Percentiles rank a stretch among this genome's conserved stretches.
Evolutionary conservation across 1,139 yeast genomes (phyloP).

Genomic region (Taphrina betulina): DNA sequence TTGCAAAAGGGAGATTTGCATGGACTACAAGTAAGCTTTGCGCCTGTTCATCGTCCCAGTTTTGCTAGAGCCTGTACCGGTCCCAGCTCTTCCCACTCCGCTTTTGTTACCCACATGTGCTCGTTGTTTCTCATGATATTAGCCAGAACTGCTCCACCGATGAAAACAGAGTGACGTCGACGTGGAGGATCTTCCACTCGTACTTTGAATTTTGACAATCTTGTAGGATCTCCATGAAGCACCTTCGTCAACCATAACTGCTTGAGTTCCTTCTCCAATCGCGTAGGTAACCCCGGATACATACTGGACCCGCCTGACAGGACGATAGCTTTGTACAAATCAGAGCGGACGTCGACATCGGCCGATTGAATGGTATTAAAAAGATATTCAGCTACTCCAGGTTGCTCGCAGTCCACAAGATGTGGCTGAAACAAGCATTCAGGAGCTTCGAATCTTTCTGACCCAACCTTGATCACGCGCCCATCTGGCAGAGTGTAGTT

Average conservation of each 20-base stretch:
- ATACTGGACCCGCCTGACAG: slow-evolving; percentile 96
- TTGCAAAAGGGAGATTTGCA: no score
- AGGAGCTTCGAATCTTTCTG: slow-evolving; percentile 96
- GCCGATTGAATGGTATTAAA: slow-evolving; percentile 93
- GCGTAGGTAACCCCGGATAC: slow-evolving; percentile 97
- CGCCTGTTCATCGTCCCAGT: slow-evolving; percentile 62
- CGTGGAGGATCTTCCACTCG: slow-evolving; percentile 98
- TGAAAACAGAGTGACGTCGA: slow-evolving; percentile 97
- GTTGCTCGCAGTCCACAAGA: slow-evolving; percentile 95
- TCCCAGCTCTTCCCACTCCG: slow-evolving; percentile 98
- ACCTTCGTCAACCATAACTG: slow-evolving; percentile 93
- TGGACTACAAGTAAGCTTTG: no score
- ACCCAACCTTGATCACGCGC: slow-evolving; percentile 86
- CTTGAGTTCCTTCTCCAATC: slow-evolving; percentile 91
- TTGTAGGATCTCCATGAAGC: slow-evolving; percentile 77
- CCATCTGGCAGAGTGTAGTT: slow-evolving; percentile 89
- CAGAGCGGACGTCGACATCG: slow-evolving; percentile 86
- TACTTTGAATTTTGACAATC: slow-evolving; percentile 88
- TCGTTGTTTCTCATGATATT: slow-evolving; percentile 98
- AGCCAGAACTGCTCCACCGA: slow-evolving; percentile 98
- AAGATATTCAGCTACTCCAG: slow-evolving; percentile 89
- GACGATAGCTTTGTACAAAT: slow-evolving; percentile 87
- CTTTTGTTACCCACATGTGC: slow-evolving; percentile 91
- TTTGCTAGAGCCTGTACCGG: slow-evolving; percentile 69
- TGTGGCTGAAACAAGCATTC: slow-evolving; percentile 97